Evolutionary conservation across 2,329 filamentous ascomycete species (phyloP).

Genomic region (Fusarium guadeloupense): DNA sequence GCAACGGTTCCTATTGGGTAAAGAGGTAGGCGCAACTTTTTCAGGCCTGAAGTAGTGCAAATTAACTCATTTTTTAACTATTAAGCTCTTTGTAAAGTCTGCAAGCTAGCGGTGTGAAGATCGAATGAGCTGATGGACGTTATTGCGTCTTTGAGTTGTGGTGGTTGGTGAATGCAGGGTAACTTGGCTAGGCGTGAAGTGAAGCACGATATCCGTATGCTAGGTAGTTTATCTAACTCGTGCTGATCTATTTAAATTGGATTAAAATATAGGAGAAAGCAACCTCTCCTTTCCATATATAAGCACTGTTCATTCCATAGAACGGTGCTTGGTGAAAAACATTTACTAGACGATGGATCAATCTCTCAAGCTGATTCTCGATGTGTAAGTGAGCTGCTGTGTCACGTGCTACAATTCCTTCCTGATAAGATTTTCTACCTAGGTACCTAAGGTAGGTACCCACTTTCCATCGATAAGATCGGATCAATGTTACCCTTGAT

Average conservation of each 20-base stretch:
- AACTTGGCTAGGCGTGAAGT: neutral
- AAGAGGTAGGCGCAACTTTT: neutral
- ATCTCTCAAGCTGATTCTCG: neutral
- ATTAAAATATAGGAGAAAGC: too few species aligned
- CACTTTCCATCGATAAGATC: slow-evolving; percentile 17
- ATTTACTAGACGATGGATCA: too few species aligned
- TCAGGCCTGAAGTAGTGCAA: neutral
- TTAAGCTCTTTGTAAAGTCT: neutral
- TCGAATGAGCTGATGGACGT: neutral
- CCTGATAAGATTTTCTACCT: neutral
- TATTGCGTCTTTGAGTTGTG: neutral
- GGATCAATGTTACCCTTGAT: neutral
- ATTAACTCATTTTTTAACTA: neutral
- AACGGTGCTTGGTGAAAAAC: too few species aligned
- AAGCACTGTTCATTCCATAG: too few species aligned
- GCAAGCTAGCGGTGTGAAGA: neutral
- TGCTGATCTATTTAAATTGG: too few species aligned
- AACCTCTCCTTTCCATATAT: too few species aligned
- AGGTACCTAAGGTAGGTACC: too few species aligned
- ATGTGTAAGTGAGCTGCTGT: neutral
- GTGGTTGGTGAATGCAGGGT: slow-evolving; percentile 9
- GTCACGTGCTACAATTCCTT: neutral
- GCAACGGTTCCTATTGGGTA: slow-evolving; percentile 40
- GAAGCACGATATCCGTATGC: neutral
- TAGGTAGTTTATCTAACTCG: too few species aligned